Conservation (phyloP, 176 grass and related monocot species). For the maize (Zea mays) region Zm-B73-REFERENCE-NAM-5.0 NC_050102.1:147789001-147789500, state of each 20-base stretch:
- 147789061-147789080: background rate
- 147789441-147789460: background rate
- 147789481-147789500: too few relatives aligned
- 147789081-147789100: conserved; percentile 34
- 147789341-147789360: conserved; percentile 53
- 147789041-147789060: conserved; percentile 22
- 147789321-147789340: conserved; percentile 44
- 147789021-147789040: conserved; percentile 71
- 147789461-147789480: too few relatives aligned
- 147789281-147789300: background rate
- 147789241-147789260: conserved; percentile 75
- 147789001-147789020: conserved; percentile 76
- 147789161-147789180: conserved; percentile 35
- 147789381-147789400: conserved; percentile 5
- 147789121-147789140: conserved; percentile 25
- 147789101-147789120: conserved; percentile 48
- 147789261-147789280: conserved; percentile 19
- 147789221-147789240: conserved; percentile 82
- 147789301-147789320: conserved; percentile 39
- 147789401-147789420: conserved; percentile 16
- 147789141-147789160: conserved; percentile 23
- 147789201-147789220: conserved; percentile 27
- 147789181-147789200: conserved; percentile 6
- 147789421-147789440: conserved; percentile 29
- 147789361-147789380: background rate